Evolutionary conservation across 106 monocot genomes (phyloP).

Genomic region (Platanthera zijinensis): DNA sequence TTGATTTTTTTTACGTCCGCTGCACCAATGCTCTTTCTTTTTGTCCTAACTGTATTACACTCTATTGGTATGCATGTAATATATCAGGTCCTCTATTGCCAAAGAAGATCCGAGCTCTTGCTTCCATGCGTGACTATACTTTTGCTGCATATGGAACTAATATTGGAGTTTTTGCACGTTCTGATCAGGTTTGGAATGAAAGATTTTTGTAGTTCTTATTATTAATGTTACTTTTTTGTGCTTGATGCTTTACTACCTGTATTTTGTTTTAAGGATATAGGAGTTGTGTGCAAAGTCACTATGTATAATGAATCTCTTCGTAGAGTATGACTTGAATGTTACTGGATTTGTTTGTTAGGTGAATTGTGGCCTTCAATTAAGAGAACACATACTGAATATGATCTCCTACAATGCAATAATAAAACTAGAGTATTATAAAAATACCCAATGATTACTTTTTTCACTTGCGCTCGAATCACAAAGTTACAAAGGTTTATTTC

Average conservation of each 20-base stretch:
- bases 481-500: not conserved
- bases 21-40: not conserved
- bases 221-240: not conserved
- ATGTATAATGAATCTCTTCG: not conserved
- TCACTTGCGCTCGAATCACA: not conserved
- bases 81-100: constrained; percentile 77
- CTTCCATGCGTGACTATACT: constrained; percentile 69
- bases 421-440: not conserved
- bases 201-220: not conserved
- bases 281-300: not conserved
- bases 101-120: constrained; percentile 97
- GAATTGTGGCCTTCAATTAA: not conserved
- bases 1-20: not conserved
- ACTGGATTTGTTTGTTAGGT: not conserved
- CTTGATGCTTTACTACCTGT: not conserved
- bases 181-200: constrained; percentile 52
- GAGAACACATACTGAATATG: not conserved
- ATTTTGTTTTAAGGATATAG: not conserved
- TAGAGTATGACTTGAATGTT: not conserved
- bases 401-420: not conserved
- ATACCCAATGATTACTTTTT: not conserved
- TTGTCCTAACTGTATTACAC: not conserved
- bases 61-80: constrained; percentile 8
- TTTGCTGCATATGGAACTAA: constrained; percentile 90
- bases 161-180: constrained; percentile 77